Base-by-base conservation (phyloP, 2,329 filamentous ascomycete species). In the Westerdykella ornata region DNA sequence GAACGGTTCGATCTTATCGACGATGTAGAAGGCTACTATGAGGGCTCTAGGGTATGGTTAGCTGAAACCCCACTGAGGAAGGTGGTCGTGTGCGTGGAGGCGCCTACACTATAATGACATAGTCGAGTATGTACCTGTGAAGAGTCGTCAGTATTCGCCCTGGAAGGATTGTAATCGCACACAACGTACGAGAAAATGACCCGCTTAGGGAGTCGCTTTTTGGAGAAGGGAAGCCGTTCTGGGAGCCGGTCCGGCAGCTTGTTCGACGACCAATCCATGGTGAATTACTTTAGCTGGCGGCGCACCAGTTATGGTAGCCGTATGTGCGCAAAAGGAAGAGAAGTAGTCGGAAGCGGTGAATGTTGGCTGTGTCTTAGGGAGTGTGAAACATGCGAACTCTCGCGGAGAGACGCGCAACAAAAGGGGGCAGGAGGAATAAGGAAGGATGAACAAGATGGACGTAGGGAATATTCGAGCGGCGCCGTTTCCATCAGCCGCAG, bases 41-140 rank as follows among this genome's bases (percentile, higher is more conserved):
- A 77, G 71, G 45, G 68, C 65, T 47, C 76, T 79, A 55, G 18
- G 37, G 17, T 14, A 37, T 38, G 7, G 30, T 33, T 17, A 33
- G 30, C 14, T 33, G 12, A 8, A 3, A 5, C 35, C 38, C 16
- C 32, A 37, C 41, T 44, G 18, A 37, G 57, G 59, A 52, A 63
- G 47, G 59, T 56, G 60, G 53, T 62, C 59, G 63, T 53, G 59
- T 62, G 62, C 49, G 33, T 41, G 41, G 44, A 6, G 35, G 35
- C 32, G 48, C 33, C 41, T 65, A 78, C 76, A 78, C 56, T 43
- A 80, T 73, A 41, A 79, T 76, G 39, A 76, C 68, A 68, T 79
- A 80, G 67, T 80, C 76, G 48, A 72, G 62, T 45, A 78, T 70
- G 54, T 79, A 79, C 53, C 74, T 77, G 52, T 26, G 18, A 7